A percentile compares a stretch with the other conserved stretches of the same genome.
These are phyloP conservation scores for Claviceps fusiformis DNA, from an alignment of 2,329 filamentous ascomycete genomes.

Conservation along the genomic window DNA sequence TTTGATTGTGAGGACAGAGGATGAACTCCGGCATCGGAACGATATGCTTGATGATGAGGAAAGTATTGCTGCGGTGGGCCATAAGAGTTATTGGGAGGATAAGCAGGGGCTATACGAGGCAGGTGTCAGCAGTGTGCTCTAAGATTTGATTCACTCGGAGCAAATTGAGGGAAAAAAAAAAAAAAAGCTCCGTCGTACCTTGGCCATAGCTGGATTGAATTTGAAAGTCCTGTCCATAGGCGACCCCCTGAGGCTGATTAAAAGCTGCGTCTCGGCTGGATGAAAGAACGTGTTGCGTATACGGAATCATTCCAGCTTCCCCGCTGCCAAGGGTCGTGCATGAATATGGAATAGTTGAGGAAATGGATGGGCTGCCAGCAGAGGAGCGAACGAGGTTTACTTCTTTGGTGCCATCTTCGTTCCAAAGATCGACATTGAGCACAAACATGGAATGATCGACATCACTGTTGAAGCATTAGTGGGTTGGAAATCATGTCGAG, in stretches of 20 bases:
- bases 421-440: conserved; percentile 54
- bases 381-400: conserved; percentile 53
- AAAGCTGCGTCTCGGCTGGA: conserved; percentile 24
- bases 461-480: conserved; percentile 13
- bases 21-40: conserved; percentile 14
- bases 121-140: not conserved
- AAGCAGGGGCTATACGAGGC: conserved; percentile 11
- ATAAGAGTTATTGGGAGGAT: conserved; percentile 19
- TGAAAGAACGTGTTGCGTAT: conserved; percentile 23
- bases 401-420: conserved; percentile 49
- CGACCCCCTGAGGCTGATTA: conserved; percentile 14
- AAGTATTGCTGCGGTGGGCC: conserved; percentile 24
- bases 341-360: conserved; percentile 64
- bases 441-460: conserved; percentile 33
- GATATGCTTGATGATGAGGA: conserved; percentile 19
- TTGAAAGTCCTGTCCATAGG: conserved; percentile 22
- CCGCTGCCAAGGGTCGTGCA: conserved; percentile 40
- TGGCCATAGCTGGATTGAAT: conserved; percentile 18
- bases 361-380: conserved; percentile 62
- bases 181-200: conserved; percentile 12
- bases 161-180: not conserved
- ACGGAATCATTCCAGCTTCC: conserved; percentile 14
- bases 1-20: conserved; percentile 15
- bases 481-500: not conserved
- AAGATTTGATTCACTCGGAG: not conserved